Evolutionary conservation across 495 filamentous ascomycete species (phyloP), one percentile per base, ranked within the genome.

Genomic region (Xylaria intraflava): DNA sequence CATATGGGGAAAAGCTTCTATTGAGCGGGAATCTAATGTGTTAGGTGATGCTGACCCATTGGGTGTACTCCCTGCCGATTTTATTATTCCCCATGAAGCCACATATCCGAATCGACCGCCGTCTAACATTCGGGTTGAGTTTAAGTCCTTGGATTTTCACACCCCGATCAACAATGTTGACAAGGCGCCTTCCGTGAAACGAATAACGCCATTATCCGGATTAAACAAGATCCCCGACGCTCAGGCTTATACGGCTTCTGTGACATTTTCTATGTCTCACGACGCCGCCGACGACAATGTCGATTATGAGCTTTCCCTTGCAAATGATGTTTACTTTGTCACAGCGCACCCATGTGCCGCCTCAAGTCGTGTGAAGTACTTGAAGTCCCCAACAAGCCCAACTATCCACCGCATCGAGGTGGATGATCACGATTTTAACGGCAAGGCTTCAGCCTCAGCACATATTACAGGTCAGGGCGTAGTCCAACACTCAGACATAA

Each of bases 301-400:
- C 33, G 62, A 73, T 16, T 57, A 77, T 35, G 69, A 71, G 6
- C 76, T 80, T 39, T 60, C 73, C 3, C 62, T 88, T 46, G 64
- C 63, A n/a, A 77, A 85, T 58, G 83, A 87, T 56, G 77, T 85
- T 38, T 76, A 78, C 56, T 87, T 87, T 61, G 72, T 86, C 39
- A 83, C 84, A 7, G 79, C 80, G 0, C 80, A 85, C 49, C 81
- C 81, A 42, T 88, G 84, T 42, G 77, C 77, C 4, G 76, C 80
- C 6, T 83, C 83, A 1, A 69, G 68, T 7, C 75, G 73, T 55
- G 67, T 75, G 7, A 76, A 72, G 33, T 70, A 77, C 48, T 56
- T 78, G 27, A 74, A 72, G 59, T 72, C 68, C 19, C 69, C 75
- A 5, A 72, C 70, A 22, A 78, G 71, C 58, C 70, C 74, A 33